Evolutionary conservation across 129 eudicot species (phyloP).

Genomic region (Centrapalus pauciflorus): DNA sequence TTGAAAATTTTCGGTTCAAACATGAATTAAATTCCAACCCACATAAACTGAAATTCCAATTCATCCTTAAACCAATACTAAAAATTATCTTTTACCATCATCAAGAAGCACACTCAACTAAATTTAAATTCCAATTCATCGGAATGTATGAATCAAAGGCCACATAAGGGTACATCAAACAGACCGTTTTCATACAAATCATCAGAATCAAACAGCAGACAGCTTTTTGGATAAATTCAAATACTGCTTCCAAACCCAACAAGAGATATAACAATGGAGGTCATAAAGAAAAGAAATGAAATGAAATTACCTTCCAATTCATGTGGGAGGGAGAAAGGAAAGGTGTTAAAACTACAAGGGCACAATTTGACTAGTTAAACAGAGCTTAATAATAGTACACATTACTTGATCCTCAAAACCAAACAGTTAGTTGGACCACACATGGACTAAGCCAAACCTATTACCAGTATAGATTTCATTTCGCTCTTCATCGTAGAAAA

Average conservation of each 20-base stretch:
- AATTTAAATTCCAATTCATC: too few species aligned
- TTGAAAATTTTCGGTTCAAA: too few species aligned
- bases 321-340: too few species aligned
- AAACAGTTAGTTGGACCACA: constrained; percentile 70
- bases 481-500: constrained; percentile 90
- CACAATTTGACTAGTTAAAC: not conserved
- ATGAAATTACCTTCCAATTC: not conserved
- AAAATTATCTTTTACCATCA: too few species aligned
- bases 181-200: too few species aligned
- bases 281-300: not conserved
- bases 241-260: not conserved
- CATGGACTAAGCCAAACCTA: constrained; percentile 85
- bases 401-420: constrained; percentile 6
- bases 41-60: too few species aligned
- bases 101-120: too few species aligned
- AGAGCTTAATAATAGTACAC: not conserved
- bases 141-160: too few species aligned
- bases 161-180: too few species aligned
- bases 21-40: too few species aligned
- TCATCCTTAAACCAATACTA: too few species aligned
- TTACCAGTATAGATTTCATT: constrained; percentile 95
- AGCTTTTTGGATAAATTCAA: not conserved
- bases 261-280: not conserved
- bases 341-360: constrained; percentile 1
- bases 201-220: not conserved